Base-by-base conservation (phyloP, 768 basidiomycete genomes). In the Podaxis rugospora region DNA sequence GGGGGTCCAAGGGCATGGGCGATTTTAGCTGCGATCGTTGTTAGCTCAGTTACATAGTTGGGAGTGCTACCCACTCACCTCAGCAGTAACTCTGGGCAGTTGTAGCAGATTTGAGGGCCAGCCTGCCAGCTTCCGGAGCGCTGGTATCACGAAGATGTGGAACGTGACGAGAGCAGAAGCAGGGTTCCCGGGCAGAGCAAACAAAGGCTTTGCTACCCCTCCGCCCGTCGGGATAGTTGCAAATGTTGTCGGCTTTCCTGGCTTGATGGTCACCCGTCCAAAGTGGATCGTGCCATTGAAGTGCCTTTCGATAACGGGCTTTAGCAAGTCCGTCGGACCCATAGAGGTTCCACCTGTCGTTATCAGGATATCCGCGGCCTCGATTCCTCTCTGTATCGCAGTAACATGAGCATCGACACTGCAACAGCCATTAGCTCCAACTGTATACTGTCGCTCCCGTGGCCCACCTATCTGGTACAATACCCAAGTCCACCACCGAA, bases 291-390 rank as follows among this genome's bases (percentile, higher is more conserved):
- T 87, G 0, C 93, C 93, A 16, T 77, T 70, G 58, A 95, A 81
- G 46, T 88, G 80, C 14, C 86, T 83, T 72, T 96, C 93, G 59
- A 96, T 88, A 60, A 94, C 83, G 1, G 93, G 93, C 71, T 95
- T 95, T 42, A 96, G 73, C 21, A 95, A 79, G 71, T 95, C 93
- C 0, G 85, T 86, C 1, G 93, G 82, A 0, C 93, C 93, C 93
- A 95, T 95, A 1, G 91, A 93, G 3, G 93, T 94, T 3, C 93
- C 93, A 10, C 93, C 93, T 1, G 93, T 96, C 0, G 91, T 90
- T 10, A 95, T 74, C 13, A 96, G 69, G 6, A 96, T 71, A 67
- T 95, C 93, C 0, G 91, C 89, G 18, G 70, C 67, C 39, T 80
- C 75, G 5, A 90, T 75, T 0, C 87, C 92, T 32, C 71, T 72